Evolutionary conservation across 441 rosid species (phyloP).

Genomic region (Gossypium gossypioides): DNA sequence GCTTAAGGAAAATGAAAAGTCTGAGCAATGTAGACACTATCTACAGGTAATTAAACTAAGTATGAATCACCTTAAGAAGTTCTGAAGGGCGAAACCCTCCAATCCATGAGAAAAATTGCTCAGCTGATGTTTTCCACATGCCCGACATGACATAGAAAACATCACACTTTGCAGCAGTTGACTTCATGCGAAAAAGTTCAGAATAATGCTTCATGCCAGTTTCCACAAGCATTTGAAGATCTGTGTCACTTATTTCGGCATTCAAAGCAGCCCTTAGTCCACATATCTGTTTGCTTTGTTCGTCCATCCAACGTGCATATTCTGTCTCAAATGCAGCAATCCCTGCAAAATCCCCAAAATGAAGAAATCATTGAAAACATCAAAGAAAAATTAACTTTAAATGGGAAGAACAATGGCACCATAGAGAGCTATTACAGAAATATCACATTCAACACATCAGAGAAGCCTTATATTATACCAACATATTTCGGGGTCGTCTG

Average conservation of each 20-base stretch:
- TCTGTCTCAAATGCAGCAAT: slow-evolving; percentile 59
- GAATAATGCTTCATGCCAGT: slow-evolving; percentile 48
- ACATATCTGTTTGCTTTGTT: slow-evolving; percentile 38
- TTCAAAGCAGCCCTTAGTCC: slow-evolving; percentile 43
- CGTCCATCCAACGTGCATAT: slow-evolving; percentile 60
- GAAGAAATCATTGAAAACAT: background rate
- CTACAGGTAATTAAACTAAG: background rate
- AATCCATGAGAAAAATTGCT: slow-evolving; percentile 59
- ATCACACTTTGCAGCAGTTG: slow-evolving; percentile 50
- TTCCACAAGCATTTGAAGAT: slow-evolving; percentile 45
- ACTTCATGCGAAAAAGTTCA: slow-evolving; percentile 55
- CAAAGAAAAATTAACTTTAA: background rate
- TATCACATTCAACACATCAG: too few relatives aligned
- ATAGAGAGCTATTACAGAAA: background rate
- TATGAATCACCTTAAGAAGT: slow-evolving; percentile 49
- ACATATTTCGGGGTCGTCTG: too few relatives aligned
- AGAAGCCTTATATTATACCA: too few relatives aligned
- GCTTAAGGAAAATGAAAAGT: background rate
- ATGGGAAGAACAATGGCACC: slow-evolving; percentile 7
- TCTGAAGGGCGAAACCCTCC: slow-evolving; percentile 66
- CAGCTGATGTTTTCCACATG: slow-evolving; percentile 55
- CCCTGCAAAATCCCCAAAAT: slow-evolving; percentile 24
- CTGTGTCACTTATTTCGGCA: slow-evolving; percentile 37
- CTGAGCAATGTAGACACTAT: background rate
- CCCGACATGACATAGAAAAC: slow-evolving; percentile 60